These are phyloP conservation scores for Graphiopsis chlorocephala DNA, from an alignment of 2,329 filamentous ascomycete species.

Conservation along the genomic window DNA sequence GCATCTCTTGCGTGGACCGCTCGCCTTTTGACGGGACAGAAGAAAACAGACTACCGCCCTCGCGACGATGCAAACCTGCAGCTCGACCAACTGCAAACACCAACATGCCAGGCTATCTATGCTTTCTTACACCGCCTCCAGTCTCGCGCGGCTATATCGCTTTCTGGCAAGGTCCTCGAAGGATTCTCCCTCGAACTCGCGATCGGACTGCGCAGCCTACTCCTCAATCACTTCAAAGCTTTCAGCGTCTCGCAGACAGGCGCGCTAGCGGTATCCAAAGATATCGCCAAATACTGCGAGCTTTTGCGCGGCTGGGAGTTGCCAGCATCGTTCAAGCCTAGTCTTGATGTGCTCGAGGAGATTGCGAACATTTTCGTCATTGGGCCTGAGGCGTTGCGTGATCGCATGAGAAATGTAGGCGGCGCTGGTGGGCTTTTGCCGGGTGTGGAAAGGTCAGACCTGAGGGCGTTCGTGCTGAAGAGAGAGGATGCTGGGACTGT, in stretches of 20 bases:
- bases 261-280: conserved; percentile 91
- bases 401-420: conserved; percentile 47
- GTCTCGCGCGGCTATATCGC: conserved; percentile 60
- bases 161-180: conserved; percentile 81
- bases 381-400: conserved; percentile 57
- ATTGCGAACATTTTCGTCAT: conserved; percentile 96
- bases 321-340: conserved; percentile 53
- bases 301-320: conserved; percentile 77
- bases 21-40: conserved; percentile 71
- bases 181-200: conserved; percentile 82
- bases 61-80: conserved; percentile 73
- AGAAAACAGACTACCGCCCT: conserved; percentile 88
- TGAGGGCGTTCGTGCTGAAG: conserved; percentile 79
- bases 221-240: conserved; percentile 92
- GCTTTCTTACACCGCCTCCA: conserved; percentile 70
- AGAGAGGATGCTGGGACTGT: conserved; percentile 79
- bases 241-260: conserved; percentile 92
- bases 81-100: conserved; percentile 69
- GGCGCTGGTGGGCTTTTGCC: conserved; percentile 34
- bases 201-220: conserved; percentile 68
- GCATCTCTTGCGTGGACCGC: conserved; percentile 73
- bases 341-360: conserved; percentile 83
- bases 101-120: conserved; percentile 78
- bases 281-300: conserved; percentile 89
- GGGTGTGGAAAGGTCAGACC: conserved; percentile 49